Evolutionary conservation across 2,329 filamentous ascomycete species (phyloP), one percentile per base, ranked within the genome.

Genomic region (Paracamarosporium sp.): DNA sequence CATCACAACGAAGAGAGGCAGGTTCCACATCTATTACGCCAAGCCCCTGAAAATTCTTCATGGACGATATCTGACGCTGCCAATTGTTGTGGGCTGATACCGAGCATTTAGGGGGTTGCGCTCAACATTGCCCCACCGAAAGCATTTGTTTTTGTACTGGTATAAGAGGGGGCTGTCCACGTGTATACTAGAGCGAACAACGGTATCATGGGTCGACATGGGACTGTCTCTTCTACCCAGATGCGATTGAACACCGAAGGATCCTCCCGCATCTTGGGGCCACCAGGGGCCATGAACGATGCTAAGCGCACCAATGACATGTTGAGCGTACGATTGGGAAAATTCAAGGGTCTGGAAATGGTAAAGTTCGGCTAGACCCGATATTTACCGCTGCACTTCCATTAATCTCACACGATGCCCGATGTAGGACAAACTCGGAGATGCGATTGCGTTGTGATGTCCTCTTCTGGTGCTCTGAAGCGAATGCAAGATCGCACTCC

Each of bases 241-340:
- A 30, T 17, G 35, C 50, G 17, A 8, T 20, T 46, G 45, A 55
- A 55, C 51, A 17, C 51, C 56, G 56, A 59, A 59, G 56, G 56
- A 59, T 59, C 52, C 31, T 55, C 56, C 56, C 47, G 56, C 47
- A 55, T 52, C 41, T 22, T 58, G 56, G 45, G 56, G 46, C 46
- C 51, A 52, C 31, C 31, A 50, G 38, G 22, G 28, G 9, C 46
- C 31, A 24, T 38, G 15, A 25, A 13, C 36, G 24, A 40, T 51
- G 35, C 27, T 51, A 47, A 50, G 46, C 46, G 51, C 41, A 36
- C 56, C 41, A 55, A 55, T 55, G 45, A 25, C 17, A 24, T 41
- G 7, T n/a, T 7, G 20, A 53, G 35, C 30, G 31, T 31, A 36
- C 24, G 22, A 27, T 50, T 12, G 11, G 53, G 36, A 50, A 13